Percentiles rank a stretch among this genome's conserved stretches.
Evolutionary conservation across 1,139 yeast species (phyloP).

Genomic region (Wickerhamomyces sp.): DNA sequence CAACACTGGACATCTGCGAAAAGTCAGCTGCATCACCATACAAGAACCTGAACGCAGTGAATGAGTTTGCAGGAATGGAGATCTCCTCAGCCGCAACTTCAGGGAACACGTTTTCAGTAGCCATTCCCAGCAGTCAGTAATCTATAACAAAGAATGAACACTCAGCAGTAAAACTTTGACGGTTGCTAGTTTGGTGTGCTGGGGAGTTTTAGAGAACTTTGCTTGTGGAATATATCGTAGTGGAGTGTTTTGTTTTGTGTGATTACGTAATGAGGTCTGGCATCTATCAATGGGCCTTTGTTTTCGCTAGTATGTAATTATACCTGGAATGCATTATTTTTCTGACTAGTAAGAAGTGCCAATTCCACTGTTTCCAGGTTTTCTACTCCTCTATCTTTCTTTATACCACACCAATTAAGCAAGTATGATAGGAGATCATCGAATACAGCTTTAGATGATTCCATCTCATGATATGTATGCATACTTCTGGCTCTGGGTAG

Average conservation of each 20-base stretch:
- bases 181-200: not conserved
- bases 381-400: not conserved
- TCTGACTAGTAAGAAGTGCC: too few species aligned
- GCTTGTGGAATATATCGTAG: too few species aligned
- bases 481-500: too few species aligned
- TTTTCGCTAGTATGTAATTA: too few species aligned
- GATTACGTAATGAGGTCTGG: too few species aligned
- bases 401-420: not conserved
- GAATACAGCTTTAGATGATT: not conserved
- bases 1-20: conserved; percentile 42
- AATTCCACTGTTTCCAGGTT: too few species aligned
- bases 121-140: not conserved
- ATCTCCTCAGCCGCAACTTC: not conserved
- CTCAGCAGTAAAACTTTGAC: too few species aligned
- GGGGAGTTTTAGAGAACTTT: not conserved
- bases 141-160: too few species aligned
- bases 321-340: too few species aligned
- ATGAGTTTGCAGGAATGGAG: conserved; percentile 32
- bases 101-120: not conserved
- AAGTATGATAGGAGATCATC: not conserved
- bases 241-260: too few species aligned
- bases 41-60: conserved; percentile 59
- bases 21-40: conserved; percentile 49
- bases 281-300: too few species aligned
- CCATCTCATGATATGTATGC: not conserved